Evolutionary conservation across 2,329 filamentous ascomycete genomes (phyloP), one percentile per base, ranked within the genome.

Genomic region (Diplodia sapinea): DNA sequence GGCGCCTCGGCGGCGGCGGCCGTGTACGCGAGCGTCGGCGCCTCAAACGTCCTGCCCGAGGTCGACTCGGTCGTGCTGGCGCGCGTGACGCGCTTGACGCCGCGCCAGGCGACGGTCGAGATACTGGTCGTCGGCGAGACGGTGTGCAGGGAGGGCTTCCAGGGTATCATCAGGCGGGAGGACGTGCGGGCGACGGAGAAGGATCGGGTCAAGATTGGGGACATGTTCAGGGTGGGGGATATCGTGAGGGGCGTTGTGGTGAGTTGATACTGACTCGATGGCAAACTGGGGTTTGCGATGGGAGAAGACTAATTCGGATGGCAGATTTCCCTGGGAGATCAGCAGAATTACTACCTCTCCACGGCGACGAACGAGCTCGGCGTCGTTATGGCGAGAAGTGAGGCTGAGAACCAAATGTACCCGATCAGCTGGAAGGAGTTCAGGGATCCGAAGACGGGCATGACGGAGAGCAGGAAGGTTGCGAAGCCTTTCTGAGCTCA

Each of bases 361-460:
- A 99, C 95, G 1, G 93, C 93, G 33, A 88, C 88, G 72, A 98
- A 99, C 79, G 91, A 96, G 77, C 84, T 96, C 50, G 95, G 95
- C 2, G 94, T 98, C 68, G 91, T 99, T 49, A 92, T 98, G 88
- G 95, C 94, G 11, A 90, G 87, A 72, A 96, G 93, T 76, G 93
- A 96, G 77, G 87, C 86, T 2, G 94, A 94, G 1, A 94, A 96
- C 79, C 87, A 91, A 73, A 96, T 98, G 93, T 91, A 91, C 74
- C 94, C 95, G 1, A 87, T 96, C 66, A 96, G 90, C 79, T 99
- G 95, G 95, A 96, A 90, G 82, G 94, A 98, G 81, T 96, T 96
- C 82, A 87, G 87, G 75, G 94, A 98, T 82, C 88, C 89, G 0
- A 88, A 90, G 74, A 96, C 90, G 7, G 93, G 93, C 3, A 76